These are phyloP conservation scores for Leishmania mexicana DNA, from an alignment of 208 protist species.

Conservation along the genomic window DNA sequence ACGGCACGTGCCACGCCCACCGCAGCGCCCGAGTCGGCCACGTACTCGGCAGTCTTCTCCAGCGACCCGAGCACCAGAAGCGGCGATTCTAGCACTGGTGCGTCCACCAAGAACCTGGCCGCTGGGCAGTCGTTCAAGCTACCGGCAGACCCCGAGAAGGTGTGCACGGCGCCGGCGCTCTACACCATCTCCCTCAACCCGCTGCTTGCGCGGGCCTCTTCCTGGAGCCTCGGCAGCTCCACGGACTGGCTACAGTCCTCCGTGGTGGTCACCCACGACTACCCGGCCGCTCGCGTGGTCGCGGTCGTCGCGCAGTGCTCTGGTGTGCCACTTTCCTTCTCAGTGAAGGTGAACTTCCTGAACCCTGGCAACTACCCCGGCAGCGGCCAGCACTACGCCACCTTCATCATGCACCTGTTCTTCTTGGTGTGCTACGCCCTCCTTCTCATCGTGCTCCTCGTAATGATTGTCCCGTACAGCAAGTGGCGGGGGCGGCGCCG, in stretches of 20 bases:
- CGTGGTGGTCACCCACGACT: slow-evolving; percentile 26
- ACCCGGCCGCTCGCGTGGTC: slow-evolving; percentile 31
- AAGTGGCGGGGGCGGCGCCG: slow-evolving; percentile 15
- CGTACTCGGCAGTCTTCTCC: background rate
- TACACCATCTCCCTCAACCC: slow-evolving; percentile 45
- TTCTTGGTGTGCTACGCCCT: slow-evolving; percentile 39
- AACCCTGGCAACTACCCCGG: slow-evolving; percentile 26
- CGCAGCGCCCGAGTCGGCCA: background rate
- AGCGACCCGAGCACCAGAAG: background rate
- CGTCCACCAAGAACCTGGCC: background rate
- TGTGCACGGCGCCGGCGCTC: slow-evolving; percentile 41
- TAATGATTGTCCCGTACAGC: slow-evolving; percentile 41
- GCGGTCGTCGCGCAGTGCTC: slow-evolving; percentile 70
- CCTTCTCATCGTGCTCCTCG: slow-evolving; percentile 32
- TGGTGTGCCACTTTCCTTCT: slow-evolving; percentile 40
- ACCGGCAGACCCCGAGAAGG: slow-evolving; percentile 24
- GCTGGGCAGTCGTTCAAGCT: slow-evolving; percentile 12
- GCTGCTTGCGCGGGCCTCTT: slow-evolving; percentile 18
- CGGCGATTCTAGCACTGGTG: background rate
- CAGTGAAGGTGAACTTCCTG: slow-evolving; percentile 32
- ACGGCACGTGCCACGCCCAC: background rate
- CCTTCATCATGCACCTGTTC: slow-evolving; percentile 40
- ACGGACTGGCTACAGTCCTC: slow-evolving; percentile 19
- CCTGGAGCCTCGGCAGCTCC: slow-evolving; percentile 25
- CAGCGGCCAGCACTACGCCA: slow-evolving; percentile 42